Base-by-base conservation (phyloP, 2,329 filamentous ascomycete genomes). In the Colletotrichum shisoi region DNA sequence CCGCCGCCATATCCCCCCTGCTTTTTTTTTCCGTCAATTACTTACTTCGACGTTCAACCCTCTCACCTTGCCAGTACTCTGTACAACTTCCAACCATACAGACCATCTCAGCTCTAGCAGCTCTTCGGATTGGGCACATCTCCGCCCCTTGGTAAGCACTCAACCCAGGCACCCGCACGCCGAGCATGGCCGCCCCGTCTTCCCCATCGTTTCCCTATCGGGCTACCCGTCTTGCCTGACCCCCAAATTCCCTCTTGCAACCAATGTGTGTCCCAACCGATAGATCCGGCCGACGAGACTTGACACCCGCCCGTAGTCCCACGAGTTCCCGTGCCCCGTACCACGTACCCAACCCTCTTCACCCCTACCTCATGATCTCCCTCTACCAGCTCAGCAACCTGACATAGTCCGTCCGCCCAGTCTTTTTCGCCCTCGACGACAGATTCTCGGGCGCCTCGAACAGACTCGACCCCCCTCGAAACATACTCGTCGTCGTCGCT, bases 1-100 rank as follows among this genome's bases (percentile, higher is more conserved):
- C 73, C 54, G 48, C 57, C 66, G 62, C 57, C 61, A 66, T 73
- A 42, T 21, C 67, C 71, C 75, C 64, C 77, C 78, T 46, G 71
- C 72, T 37, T 24, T 17, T 37, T 24, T 17, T 12, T 46, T n/a
- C 31, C 56, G 27, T 37, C 27, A 13, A 37, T 42, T 48, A 12
- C 13, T 34, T 46, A 42, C 15, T 46, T 13, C 42, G 8, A 27
- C 24, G 1, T 27, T 27, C 24, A 27, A 27, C 24, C 24, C 24
- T 27, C 24, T n/a, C 9, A 45, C 31, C 54, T 15, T 56, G 21
- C 54, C 15, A 45, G 24, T 12, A 46, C 27, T 27, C 24, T 11
- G 27, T 44, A 56, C 24, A 24, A 44, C 9, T 27, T 45, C 39
- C 31, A 52, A 2, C 31, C 49, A 21, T 37, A 37, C 49, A 3